These are phyloP conservation scores for Ceratobasidium sp. DNA, from an alignment of 1,284 basidiomycete species.

Conservation along the genomic window DNA sequence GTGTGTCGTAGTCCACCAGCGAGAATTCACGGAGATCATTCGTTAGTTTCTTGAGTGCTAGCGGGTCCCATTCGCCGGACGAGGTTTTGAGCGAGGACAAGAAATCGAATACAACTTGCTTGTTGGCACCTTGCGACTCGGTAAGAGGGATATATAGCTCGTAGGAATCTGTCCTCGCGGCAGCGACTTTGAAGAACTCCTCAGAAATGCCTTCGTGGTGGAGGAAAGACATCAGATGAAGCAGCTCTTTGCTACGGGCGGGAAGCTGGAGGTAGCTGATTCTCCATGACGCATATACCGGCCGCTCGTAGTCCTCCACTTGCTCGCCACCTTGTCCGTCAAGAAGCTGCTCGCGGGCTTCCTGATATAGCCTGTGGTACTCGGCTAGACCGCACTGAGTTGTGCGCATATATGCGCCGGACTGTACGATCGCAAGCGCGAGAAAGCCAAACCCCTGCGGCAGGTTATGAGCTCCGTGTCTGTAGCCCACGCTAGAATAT, in stretches of 20 bases:
- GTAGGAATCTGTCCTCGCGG: too few relatives aligned
- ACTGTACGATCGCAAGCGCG: constrained; percentile 13
- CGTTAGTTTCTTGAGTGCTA: not conserved
- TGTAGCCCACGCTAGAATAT: not conserved
- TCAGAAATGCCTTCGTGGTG: constrained; percentile 28
- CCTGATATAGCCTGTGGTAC: not conserved
- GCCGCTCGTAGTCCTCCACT: not conserved
- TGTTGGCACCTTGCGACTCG: not conserved
- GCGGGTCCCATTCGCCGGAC: not conserved
- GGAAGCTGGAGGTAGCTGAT: not conserved
- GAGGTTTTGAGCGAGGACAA: not conserved
- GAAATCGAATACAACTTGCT: not conserved
- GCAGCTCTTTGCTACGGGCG: not conserved
- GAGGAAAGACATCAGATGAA: constrained; percentile 12
- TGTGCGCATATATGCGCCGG: constrained; percentile 29
- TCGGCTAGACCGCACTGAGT: not conserved
- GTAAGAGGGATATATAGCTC: not conserved
- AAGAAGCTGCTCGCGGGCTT: not conserved
- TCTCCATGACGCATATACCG: constrained; percentile 11
- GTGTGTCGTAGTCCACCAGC: constrained; percentile 1
- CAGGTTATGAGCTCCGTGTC: not conserved
- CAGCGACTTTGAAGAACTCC: constrained; percentile 12
- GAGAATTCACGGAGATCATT: not conserved
- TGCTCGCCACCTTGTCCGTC: not conserved
- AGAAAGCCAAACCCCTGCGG: constrained; percentile 20